Evolutionary conservation across 805 yeast species (phyloP), one percentile per base, ranked within the genome.

Genomic region (Candida sithepensis): DNA sequence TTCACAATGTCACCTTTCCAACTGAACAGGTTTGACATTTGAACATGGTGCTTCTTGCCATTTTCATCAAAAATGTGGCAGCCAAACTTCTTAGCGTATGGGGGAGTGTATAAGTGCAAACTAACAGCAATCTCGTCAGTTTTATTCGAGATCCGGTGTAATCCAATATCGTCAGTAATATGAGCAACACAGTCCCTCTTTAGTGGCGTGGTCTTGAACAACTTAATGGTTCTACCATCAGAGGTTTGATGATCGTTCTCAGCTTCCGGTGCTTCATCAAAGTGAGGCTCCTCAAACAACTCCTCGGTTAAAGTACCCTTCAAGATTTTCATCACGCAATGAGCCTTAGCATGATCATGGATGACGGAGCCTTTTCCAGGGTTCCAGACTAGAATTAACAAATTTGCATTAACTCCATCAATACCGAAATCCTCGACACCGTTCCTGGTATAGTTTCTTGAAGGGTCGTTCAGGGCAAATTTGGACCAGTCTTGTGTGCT

Each of bases 321-420:
- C 51, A 85, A 68, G 40, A 85, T 70, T 63, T 84, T 84, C 81
- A 85, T 84, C 50, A 84, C 74, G 65, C 92, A 85, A 65, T 85
- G 89, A 12, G 90, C 88, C 46, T 77, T 73, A 19, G 89, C 87
- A 56, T 85, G 92, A 63, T 84, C 88, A 61, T 85, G 92, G 50
- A 85, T 79, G 43, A 78, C 74, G 20, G 86, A 79, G 22, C 81
- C 73, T 56, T 74, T 72, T 7, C 81, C 80, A 1, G 90, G 89
- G 44, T 75, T 73, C 92, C 92, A 85, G 19, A 84, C 88, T 43
- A 85, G 65, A 14, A 85, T 65, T 44, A 85, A 70, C 47, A 85
- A 68, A 57, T 84, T 83, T 38, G 88, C 96, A 57, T 79, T 79
- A 16, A 77, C 76, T 63, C 87, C 96, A 56, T 79, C 79, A 16